These are phyloP conservation scores for Thermochaetoides thermophila DNA, from an alignment of 495 filamentous ascomycete species.

Conservation along the genomic window DNA sequence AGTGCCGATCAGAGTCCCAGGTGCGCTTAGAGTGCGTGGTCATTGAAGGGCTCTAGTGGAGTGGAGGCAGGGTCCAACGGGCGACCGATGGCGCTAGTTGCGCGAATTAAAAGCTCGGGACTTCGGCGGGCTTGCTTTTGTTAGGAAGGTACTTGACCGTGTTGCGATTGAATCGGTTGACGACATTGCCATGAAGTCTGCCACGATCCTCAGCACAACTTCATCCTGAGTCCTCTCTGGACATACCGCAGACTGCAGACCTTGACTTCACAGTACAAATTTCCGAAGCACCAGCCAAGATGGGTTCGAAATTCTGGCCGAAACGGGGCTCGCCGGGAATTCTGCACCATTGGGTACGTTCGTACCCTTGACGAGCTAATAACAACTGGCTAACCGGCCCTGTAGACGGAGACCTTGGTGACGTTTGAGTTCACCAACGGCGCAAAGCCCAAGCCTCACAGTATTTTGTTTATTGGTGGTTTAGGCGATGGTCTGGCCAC, in stretches of 20 bases:
- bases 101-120: slow-evolving; percentile 1
- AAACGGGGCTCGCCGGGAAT: slow-evolving; percentile 36
- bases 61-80: no score
- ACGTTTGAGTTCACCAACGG: slow-evolving; percentile 25
- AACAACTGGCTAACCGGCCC: neutral
- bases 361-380: no score
- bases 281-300: slow-evolving; percentile 7
- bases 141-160: no score
- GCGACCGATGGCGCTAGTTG: no score
- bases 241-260: neutral
- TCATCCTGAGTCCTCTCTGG: neutral
- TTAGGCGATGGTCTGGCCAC: slow-evolving; percentile 56
- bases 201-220: neutral
- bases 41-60: neutral
- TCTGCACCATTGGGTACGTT: slow-evolving; percentile 39
- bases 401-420: slow-evolving; percentile 31
- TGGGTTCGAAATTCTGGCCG: slow-evolving; percentile 39
- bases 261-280: neutral
- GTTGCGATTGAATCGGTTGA: no score
- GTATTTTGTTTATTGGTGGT: slow-evolving; percentile 58
- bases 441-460: slow-evolving; percentile 28
- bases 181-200: no score
- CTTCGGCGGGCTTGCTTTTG: neutral
- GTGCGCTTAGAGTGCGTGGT: no score
- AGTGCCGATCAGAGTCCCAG: no score